Evolutionary conservation across 345 rosid species (phyloP).

Genomic region (Corchorus capsularis): DNA sequence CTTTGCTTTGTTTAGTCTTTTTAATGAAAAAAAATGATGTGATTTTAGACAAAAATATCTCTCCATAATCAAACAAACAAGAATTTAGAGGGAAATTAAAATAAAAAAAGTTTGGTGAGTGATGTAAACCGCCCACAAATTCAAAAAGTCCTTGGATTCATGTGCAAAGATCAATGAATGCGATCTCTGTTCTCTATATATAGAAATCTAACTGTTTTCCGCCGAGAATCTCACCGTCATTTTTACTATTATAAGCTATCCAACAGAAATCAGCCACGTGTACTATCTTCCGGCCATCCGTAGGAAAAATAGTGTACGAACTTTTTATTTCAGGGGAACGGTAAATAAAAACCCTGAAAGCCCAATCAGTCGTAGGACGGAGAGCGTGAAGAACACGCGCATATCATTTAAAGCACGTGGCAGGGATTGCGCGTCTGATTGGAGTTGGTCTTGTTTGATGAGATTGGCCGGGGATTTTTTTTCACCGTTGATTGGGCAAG

Average conservation of each 20-base stretch:
- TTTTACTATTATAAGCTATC: neutral
- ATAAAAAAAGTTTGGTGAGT: too few relatives aligned
- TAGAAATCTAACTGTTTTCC: neutral
- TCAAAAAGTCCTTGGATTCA: slow-evolving; percentile 5
- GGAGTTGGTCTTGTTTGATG: neutral
- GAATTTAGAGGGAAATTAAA: neutral
- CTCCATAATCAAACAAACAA: neutral
- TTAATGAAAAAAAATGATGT: too few relatives aligned
- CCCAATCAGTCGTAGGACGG: too few relatives aligned
- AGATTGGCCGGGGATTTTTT: slow-evolving; percentile 17
- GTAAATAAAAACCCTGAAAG: neutral
- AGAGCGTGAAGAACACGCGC: neutral
- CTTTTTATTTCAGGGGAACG: neutral
- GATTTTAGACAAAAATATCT: too few relatives aligned
- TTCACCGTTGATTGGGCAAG: slow-evolving; percentile 28
- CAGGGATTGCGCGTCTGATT: neutral
- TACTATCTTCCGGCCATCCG: neutral
- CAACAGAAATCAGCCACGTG: neutral
- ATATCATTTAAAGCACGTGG: neutral
- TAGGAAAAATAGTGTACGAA: neutral
- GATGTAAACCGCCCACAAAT: neutral
- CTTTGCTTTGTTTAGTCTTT: too few relatives aligned
- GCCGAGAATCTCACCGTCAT: neutral
- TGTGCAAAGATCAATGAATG: neutral
- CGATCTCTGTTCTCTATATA: neutral